phyloP scores from a whole-genome alignment of 345 rosid species.

The Hirschfeldia incana region DNA sequence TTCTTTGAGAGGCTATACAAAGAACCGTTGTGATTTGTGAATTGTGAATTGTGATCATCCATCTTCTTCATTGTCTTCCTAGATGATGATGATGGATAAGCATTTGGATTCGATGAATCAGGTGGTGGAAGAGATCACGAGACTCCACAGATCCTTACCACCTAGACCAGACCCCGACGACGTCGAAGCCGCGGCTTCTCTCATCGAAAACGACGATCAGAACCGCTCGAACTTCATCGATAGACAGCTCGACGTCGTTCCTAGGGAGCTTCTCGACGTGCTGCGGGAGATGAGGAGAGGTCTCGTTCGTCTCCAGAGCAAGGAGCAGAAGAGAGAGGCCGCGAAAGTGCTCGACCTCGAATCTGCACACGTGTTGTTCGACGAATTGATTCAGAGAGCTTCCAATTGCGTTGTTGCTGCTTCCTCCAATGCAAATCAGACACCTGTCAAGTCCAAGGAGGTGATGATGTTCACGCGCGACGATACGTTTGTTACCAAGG shows the following conservation, averaged over 20 bases:
- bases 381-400: constrained; percentile 83
- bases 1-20: not conserved
- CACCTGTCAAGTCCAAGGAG: constrained; percentile 37
- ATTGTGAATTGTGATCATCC: not conserved
- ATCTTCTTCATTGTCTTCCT: not conserved
- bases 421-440: not conserved
- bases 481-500: constrained; percentile 65
- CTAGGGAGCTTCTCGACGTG: constrained; percentile 67
- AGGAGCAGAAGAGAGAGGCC: constrained; percentile 77
- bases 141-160: constrained; percentile 82
- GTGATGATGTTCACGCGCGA: constrained; percentile 57
- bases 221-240: constrained; percentile 59
- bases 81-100: constrained; percentile 40
- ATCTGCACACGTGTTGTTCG: constrained; percentile 61
- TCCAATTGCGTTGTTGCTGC: constrained; percentile 48
- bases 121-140: constrained; percentile 86
- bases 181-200: constrained; percentile 63
- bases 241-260: constrained; percentile 54
- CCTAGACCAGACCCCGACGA: constrained; percentile 73
- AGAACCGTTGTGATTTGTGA: not conserved
- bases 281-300: constrained; percentile 75
- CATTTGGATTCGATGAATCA: constrained; percentile 48
- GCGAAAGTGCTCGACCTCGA: constrained; percentile 75
- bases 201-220: constrained; percentile 80
- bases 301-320: constrained; percentile 52